Evolutionary conservation across 2,329 filamentous ascomycete species (phyloP), one percentile per base, ranked within the genome.

Genomic region (Penicillium sp.): DNA sequence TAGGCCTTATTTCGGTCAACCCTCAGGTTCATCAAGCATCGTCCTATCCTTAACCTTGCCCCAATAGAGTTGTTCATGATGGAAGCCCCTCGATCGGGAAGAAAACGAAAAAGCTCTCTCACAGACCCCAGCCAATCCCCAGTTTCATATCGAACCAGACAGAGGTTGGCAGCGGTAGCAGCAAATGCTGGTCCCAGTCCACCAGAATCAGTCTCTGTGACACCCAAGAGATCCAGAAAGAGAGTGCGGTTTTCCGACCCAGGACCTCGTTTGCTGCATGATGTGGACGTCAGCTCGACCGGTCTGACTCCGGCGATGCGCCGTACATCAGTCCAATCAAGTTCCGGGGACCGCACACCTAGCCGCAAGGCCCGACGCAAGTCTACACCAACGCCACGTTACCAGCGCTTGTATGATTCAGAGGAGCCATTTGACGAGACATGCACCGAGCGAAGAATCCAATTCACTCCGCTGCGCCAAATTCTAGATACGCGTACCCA

Each of bases 191-290:
- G 19, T 13, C 11, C 18, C 30, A 39, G 19, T 6, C 42, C 29
- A 14, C 29, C 46, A 27, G 47, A 41, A 30, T 1, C n/a, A 30
- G 19, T 39, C 18, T 36, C 38, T 14, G 35, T 16, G n/a, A 70
- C 67, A 22, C 66, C 70, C 3, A 62, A 57, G 30, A 69, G 61
- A 57, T 54, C 61, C 12, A 63, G 62, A 31, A 77, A 77, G 54
- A 69, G 64, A 54, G 70, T 74, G 30, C 72, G 75, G 22, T 75
- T 76, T 56, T 76, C 75, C 1, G 72, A 75, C 41, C 69, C 72
- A 5, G 68, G 68, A 6, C 65, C 66, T 35, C 58, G 52, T 22
- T 27, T 50, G 28, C 33, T 63, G 28, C 60, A 63, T 14, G 43
- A 60, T 28, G 41, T 46, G 38, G 47, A 47, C 5, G 30, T 47